Percentiles rank a stretch among this genome's conserved stretches.
phyloP scores from a whole-genome alignment of 2,329 filamentous ascomycete species.

The Aspergillus fructus region DNA sequence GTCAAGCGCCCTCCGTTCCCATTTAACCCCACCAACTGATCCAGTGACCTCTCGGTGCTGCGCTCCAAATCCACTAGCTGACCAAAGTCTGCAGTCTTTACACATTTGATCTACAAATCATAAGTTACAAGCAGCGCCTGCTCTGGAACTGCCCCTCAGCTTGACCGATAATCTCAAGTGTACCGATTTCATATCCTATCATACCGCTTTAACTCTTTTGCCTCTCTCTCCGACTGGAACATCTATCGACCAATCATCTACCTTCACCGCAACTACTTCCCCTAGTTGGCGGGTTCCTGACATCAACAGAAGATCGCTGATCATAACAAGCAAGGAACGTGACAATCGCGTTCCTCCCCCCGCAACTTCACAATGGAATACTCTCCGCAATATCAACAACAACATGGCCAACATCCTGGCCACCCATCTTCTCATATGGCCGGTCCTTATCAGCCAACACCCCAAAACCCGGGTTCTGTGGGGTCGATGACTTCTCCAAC shows the following conservation, averaged over 20 bases:
- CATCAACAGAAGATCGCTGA: conserved; percentile 16
- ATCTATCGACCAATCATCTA: conserved; percentile 19
- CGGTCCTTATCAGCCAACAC: conserved; percentile 63
- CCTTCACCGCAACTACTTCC: conserved; percentile 21
- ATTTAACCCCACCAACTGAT: conserved; percentile 27
- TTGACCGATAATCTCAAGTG: conserved; percentile 25
- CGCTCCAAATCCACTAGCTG: conserved; percentile 45
- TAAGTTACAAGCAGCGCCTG: conserved; percentile 22
- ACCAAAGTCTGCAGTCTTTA: conserved; percentile 39
- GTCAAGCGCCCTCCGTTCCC: conserved; percentile 22
- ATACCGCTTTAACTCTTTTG: conserved; percentile 16
- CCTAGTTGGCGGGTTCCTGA: conserved; percentile 17
- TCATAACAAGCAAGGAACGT: conserved; percentile 23
- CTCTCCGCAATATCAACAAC: conserved; percentile 69
- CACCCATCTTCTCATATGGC: conserved; percentile 59
- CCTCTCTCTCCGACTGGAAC: conserved; percentile 16
- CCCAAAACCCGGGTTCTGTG: conserved; percentile 48
- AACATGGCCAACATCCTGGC: conserved; percentile 57
- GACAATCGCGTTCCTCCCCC: conserved; percentile 23
- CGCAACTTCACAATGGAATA: conserved; percentile 65
- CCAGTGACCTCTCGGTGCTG: conserved; percentile 45
- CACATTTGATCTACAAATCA: conserved; percentile 45
- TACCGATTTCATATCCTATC: conserved; percentile 23
- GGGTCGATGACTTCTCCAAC: conserved; percentile 69
- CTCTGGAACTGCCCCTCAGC: conserved; percentile 27